Evolutionary conservation across 2,329 filamentous ascomycete genomes (phyloP).

Genomic region (Stenocarpella maydis): DNA sequence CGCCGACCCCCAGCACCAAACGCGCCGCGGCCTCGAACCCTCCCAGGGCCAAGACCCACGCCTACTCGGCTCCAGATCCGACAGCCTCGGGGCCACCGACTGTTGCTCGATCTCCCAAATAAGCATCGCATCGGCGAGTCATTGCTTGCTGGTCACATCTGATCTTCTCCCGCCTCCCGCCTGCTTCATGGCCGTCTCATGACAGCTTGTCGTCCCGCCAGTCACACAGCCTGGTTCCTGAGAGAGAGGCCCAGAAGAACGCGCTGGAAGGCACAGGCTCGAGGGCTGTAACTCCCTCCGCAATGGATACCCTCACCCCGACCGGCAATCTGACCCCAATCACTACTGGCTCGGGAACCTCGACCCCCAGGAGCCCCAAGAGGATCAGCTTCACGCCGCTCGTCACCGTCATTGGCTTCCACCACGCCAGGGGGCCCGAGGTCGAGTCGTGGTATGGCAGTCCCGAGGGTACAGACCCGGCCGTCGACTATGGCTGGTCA

Average conservation of each 20-base stretch:
- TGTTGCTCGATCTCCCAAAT: neutral
- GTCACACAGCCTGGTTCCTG: neutral
- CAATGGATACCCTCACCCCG: slow-evolving; percentile 34
- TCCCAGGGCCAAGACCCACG: slow-evolving; percentile 3
- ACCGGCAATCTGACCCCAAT: slow-evolving; percentile 31
- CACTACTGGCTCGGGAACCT: slow-evolving; percentile 27
- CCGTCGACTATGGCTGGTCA: slow-evolving; percentile 86
- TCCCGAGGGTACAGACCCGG: slow-evolving; percentile 78
- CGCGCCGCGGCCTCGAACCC: neutral
- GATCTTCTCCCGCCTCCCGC: slow-evolving; percentile 1
- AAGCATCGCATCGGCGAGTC: neutral
- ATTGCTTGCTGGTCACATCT: slow-evolving; percentile 27
- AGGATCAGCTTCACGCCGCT: slow-evolving; percentile 66
- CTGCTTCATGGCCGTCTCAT: slow-evolving; percentile 29
- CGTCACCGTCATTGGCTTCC: slow-evolving; percentile 83
- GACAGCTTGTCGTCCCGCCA: neutral
- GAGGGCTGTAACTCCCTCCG: slow-evolving; percentile 15
- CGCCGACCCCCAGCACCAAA: slow-evolving; percentile 11
- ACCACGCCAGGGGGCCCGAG: slow-evolving; percentile 88
- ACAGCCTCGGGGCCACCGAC: slow-evolving; percentile 5
- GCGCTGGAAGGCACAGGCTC: slow-evolving; percentile 12
- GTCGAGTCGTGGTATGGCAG: slow-evolving; percentile 90
- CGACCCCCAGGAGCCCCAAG: slow-evolving; percentile 34
- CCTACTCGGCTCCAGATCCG: slow-evolving; percentile 7
- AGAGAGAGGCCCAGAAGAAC: slow-evolving; percentile 5